phyloP scores from a whole-genome alignment of 495 filamentous ascomycete species.

The Xylaria flabelliformis region DNA sequence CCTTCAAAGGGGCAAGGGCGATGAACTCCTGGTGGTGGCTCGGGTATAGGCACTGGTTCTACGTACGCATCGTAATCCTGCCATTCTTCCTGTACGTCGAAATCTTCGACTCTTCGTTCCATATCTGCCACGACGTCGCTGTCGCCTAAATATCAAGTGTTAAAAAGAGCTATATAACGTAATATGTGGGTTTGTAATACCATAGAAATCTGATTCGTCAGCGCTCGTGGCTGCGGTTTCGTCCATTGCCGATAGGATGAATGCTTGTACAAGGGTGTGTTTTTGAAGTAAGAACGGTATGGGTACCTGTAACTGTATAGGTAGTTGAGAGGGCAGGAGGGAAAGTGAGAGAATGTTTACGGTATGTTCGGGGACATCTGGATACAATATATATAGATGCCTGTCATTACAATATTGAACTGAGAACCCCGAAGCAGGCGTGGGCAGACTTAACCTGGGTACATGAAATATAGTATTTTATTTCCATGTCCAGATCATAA shows the following conservation, averaged over 20 bases:
- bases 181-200: conserved; percentile 42
- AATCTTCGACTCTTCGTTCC: conserved; percentile 43
- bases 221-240: conserved; percentile 48
- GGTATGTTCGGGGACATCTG: neutral
- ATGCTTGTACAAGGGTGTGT: neutral
- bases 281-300: neutral
- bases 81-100: conserved; percentile 59
- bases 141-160: conserved; percentile 51
- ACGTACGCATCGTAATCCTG: conserved; percentile 30
- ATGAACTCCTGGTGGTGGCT: too few relatives aligned
- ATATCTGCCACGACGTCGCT: conserved; percentile 51
- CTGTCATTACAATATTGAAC: too few relatives aligned
- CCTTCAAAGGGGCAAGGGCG: conserved; percentile 48
- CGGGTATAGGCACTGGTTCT: conserved; percentile 13
- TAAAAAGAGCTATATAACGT: conserved; percentile 4
- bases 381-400: neutral
- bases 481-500: too few relatives aligned
- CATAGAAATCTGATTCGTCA: conserved; percentile 79
- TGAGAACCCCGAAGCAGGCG: too few relatives aligned
- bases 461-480: neutral
- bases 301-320: neutral
- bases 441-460: too few relatives aligned
- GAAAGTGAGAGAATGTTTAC: neutral
- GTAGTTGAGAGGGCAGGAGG: neutral
- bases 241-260: neutral